Evolutionary conservation across 1,284 basidiomycete species (phyloP), one percentile per base, ranked within the genome.

Genomic region (Leccinum holopus): DNA sequence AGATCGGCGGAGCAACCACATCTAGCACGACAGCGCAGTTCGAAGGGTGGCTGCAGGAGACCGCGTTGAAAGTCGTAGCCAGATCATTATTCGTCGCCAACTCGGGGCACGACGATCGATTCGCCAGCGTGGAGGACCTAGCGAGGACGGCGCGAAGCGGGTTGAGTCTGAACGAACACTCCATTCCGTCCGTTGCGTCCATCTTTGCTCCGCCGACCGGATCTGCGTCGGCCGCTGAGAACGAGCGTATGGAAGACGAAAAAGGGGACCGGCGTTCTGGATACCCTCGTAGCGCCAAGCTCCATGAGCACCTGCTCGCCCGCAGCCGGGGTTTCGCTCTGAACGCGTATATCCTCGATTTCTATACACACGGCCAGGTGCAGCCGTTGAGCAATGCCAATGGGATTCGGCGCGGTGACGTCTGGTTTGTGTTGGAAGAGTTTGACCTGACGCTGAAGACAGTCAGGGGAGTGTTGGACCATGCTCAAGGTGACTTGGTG

Each of bases 341-440:
- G 51, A 90, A 90, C 63, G 87, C 86, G 0, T 88, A 88, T 68
- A 72, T 88, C 4, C 76, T 83, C 60, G 88, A 90, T 69, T 90
- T 88, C 74, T 89, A 82, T 70, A 81, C 70, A 1, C 88, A 90
- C 64, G 88, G 87, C 0, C 85, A 87, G 67, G 76, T 78, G 7
- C 67, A 75, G 0, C 76, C 84, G 0, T 72, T 89, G 57, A 77
- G 75, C 10, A 65, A 67, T 0, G 85, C 84, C 3, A 88, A 88
- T 63, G 84, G 80, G 1, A 84, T 88, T 53, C 75, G 86, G 28
- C 71, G 76, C 4, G 84, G 84, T 12, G 85, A 88, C 21, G 67
- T 87, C 9, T 90, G 87, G 87, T 88, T 83, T 69, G 65, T 81
- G 12, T 75, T 90, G 30, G 75, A 87, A 63, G 81, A 87, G 57